A percentile compares a stretch with the other conserved stretches of the same genome.
Evolutionary conservation across 352 stramenopile species (phyloP).

Genomic region (Phytophthora sp.): DNA sequence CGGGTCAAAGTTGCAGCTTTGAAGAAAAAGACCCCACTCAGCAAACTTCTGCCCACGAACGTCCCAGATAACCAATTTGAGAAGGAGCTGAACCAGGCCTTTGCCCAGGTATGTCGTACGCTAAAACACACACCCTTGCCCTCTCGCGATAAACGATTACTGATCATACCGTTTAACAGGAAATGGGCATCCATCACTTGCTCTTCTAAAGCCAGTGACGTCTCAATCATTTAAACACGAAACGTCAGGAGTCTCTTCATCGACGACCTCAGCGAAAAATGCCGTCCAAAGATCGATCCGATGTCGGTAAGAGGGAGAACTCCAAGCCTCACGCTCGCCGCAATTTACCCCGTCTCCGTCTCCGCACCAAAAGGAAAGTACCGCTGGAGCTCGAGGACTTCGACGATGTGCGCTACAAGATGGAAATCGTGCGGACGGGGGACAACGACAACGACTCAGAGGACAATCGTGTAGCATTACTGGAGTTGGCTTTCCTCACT

Average conservation of each 20-base stretch:
- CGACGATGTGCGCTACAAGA: conserved; percentile 66
- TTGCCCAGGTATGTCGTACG: conserved; percentile 43
- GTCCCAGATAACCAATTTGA: conserved; percentile 60
- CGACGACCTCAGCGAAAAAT: not conserved
- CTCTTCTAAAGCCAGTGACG: conserved; percentile 33
- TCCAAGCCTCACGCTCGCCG: conserved; percentile 14
- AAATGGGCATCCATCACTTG: conserved; percentile 66
- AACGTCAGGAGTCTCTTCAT: conserved; percentile 24
- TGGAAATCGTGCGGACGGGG: conserved; percentile 55
- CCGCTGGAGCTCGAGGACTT: conserved; percentile 66
- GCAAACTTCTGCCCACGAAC: conserved; percentile 50
- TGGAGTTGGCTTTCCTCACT: conserved; percentile 43
- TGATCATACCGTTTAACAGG: conserved; percentile 14
- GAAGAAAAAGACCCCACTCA: conserved; percentile 74
- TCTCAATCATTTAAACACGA: conserved; percentile 8
- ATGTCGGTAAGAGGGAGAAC: conserved; percentile 22
- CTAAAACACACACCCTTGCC: not conserved
- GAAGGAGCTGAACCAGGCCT: conserved; percentile 70
- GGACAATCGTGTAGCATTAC: conserved; percentile 24
- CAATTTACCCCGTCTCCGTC: conserved; percentile 15
- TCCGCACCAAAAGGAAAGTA: conserved; percentile 19
- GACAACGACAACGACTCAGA: conserved; percentile 11
- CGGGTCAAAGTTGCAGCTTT: conserved; percentile 40
- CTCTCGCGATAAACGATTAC: not conserved
- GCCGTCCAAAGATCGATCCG: too few relatives aligned